Evolutionary conservation across 2,329 filamentous ascomycete species (phyloP), one percentile per base, ranked within the genome.

Genomic region (Claviceps monticola): DNA sequence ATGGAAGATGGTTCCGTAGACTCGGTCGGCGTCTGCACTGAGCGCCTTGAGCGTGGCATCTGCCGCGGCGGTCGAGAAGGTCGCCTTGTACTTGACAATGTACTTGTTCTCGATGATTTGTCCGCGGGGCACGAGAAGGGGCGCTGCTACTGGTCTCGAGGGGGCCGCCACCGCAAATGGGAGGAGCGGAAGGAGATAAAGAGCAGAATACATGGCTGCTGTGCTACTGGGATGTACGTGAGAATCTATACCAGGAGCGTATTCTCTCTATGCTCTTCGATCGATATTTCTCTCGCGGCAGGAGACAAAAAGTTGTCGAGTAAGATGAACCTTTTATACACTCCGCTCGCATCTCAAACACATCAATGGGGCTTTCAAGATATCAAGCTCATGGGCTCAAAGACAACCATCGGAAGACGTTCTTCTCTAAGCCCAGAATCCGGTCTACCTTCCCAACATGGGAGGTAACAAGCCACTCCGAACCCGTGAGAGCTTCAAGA

Each of bases 61-160:
- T 23, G 57, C 43, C 1, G 55, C 36, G 29, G 54, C 53, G 3
- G 54, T 44, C 7, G 51, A 46, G 38, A 57, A 56, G 16, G 51
- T 53, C 21, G 55, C 54, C 46, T 58, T 59, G 53, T 62, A 61
- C 51, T 61, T 63, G 53, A 64, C 61, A 56, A 64, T 64, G 53
- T 63, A 64, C 51, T 60, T 59, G 55, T 58, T 55, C 21, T 57
- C 48, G n/a, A 64, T 58, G 48, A 61, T 45, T 19, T 39, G 9
- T n/a, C 53, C 56, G 3, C 51, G 50, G 13, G 60, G 57, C 26
- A 37, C 43, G 49, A 60, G 48, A 19, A 64, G 52, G n/a, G 62
- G 61, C 14, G 62, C 62, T 11, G 58, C 17, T 23, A 19, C 11
- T 43, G 41, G 62, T 53, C 57, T 55, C 13, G 38, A 44, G 5